Conservation (phyloP, 2,329 filamentous ascomycete genomes). For the Corynespora cassiicola region DNA sequence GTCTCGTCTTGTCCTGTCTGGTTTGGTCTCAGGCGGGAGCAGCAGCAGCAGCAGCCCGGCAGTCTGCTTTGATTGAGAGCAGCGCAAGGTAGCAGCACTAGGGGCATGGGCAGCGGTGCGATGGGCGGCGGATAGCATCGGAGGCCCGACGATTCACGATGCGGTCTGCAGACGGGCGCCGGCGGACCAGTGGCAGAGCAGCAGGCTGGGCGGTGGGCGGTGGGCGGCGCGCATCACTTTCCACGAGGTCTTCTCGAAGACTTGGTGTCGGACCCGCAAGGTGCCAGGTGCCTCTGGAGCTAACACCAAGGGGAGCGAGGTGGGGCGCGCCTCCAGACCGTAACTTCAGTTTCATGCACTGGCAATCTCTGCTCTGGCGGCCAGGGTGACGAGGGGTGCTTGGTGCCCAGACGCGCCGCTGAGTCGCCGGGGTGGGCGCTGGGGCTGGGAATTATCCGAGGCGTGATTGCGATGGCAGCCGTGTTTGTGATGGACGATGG, state of each 20-base stretch:
- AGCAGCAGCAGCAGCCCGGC: too few species aligned
- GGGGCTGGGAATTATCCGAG: slow-evolving; percentile 36
- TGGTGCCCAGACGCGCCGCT: slow-evolving; percentile 6
- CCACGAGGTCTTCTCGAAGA: slow-evolving; percentile 42
- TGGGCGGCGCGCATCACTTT: slow-evolving; percentile 31
- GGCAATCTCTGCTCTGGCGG: slow-evolving; percentile 20
- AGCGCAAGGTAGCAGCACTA: too few species aligned
- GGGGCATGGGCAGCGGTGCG: slow-evolving; percentile 2
- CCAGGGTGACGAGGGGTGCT: too few species aligned
- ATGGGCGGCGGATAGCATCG: slow-evolving; percentile 13
- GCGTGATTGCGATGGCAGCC: too few species aligned
- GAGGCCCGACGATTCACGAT: too few species aligned
- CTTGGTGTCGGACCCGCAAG: slow-evolving; percentile 15
- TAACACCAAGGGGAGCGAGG: too few species aligned
- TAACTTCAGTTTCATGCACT: slow-evolving; percentile 19
- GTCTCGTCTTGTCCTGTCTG: too few species aligned
- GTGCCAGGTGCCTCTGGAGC: too few species aligned
- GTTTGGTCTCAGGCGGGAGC: too few species aligned
- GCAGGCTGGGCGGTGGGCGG: slow-evolving; percentile 1
- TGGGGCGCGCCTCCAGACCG: slow-evolving; percentile 16
- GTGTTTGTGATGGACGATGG: too few species aligned
- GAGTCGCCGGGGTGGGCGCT: slow-evolving; percentile 6
- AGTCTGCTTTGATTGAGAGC: too few species aligned
- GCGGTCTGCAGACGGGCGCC: background rate
- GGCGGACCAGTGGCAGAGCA: slow-evolving; percentile 5